Percentiles rank a stretch among this genome's conserved stretches.
phyloP scores from a whole-genome alignment of 306 rosid genomes.

The Cicer yamashitae region DNA sequence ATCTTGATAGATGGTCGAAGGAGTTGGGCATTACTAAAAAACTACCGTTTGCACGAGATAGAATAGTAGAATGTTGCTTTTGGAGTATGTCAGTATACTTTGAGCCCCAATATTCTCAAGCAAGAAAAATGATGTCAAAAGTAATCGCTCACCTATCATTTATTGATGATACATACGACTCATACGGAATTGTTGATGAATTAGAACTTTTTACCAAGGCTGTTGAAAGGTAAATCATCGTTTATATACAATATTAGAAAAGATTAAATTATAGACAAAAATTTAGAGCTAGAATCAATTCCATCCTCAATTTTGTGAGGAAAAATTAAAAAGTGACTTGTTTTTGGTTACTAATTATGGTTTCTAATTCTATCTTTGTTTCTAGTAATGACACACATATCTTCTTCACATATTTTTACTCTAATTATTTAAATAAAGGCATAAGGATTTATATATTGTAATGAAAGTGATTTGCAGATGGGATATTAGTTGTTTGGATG shows the following conservation, averaged over 20 bases:
- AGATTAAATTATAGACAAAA: too few species aligned
- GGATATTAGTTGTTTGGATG: background rate
- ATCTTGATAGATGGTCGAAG: constrained; percentile 4
- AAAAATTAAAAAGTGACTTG: too few species aligned
- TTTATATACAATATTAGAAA: too few species aligned
- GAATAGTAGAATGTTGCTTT: constrained; percentile 35
- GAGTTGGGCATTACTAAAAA: background rate
- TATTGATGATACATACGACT: constrained; percentile 15
- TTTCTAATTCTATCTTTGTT: too few species aligned
- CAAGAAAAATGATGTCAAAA: constrained; percentile 30
- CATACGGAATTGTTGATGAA: background rate
- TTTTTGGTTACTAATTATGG: too few species aligned
- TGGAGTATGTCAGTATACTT: constrained; percentile 25
- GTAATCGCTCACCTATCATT: background rate
- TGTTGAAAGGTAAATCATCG: background rate
- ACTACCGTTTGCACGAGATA: constrained; percentile 35
- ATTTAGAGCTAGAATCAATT: background rate
- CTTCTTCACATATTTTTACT: too few species aligned
- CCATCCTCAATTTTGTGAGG: too few species aligned
- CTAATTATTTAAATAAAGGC: too few species aligned
- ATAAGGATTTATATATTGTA: too few species aligned
- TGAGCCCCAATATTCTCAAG: constrained; percentile 40
- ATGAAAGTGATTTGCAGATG: background rate
- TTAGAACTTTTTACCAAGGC: constrained; percentile 10
- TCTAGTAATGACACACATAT: too few species aligned